Evolutionary conservation across 208 protist species (phyloP), one percentile per base, ranked within the genome.

Genomic region (Leishmania tropica): DNA sequence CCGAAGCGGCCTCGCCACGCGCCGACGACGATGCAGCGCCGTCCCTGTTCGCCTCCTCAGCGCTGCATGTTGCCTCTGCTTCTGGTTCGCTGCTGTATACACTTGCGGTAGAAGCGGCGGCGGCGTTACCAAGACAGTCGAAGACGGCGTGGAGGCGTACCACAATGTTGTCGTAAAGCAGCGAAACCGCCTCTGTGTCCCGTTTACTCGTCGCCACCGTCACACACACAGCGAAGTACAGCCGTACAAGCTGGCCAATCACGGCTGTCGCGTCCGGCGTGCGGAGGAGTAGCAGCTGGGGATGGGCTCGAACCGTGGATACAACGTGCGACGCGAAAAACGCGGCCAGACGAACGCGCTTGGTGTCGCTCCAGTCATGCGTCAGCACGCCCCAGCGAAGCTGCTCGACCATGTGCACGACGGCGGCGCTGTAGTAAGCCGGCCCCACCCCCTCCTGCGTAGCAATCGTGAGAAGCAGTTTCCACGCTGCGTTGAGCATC

Each of bases 301-400:
- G 89, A 76, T 94, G 87, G 2, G 90, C 89, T 35, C 89, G 87
- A 54, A 90, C 87, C 4, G 89, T 81, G 8, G 90, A 85, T 48
- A 90, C 88, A 17, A 93, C 62, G 77, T 96, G 90, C 21, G 93
- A 96, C 7, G 93, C 93, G 54, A 94, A 91, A 83, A 96, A 94
- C 3, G 93, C 78, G 54, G 90, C 81, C 0, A 96, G 80, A 24
- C 88, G 89, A 54, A 86, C 86, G 71, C 86, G 83, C 83, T 83
- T 89, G 24, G 78, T 83, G 79, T 94, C 90, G 8, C 81, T 90
- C 93, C 93, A 96, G 75, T 96, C 90, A 81, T 96, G 93, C 45
- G 93, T 89, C 67, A 94, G 82, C n/a, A 94, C 81, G 31, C 87
- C 87, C 56, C 85, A 84, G 42, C 81, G 83, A 37, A 96, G 84